A percentile compares a stretch with the other conserved stretches of the same genome.
These are phyloP conservation scores for Rutstroemia sp. DNA, from an alignment of 2,329 filamentous ascomycete genomes.

Conservation along the genomic window DNA sequence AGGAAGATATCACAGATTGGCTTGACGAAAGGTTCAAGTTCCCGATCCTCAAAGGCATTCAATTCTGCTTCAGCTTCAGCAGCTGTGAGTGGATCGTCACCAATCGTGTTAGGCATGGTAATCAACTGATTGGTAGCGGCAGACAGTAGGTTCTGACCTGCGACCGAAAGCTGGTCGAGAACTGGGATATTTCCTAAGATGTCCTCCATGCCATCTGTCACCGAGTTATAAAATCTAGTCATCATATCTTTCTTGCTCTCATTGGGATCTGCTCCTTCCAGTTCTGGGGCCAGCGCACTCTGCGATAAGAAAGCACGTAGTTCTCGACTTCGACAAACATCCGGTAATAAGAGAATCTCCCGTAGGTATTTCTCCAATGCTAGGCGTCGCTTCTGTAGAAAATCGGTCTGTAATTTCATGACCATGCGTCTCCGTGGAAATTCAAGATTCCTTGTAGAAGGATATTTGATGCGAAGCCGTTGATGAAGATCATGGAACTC, in stretches of 20 bases:
- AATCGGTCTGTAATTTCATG: conserved; percentile 94
- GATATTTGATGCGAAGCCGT: conserved; percentile 73
- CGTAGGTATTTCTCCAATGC: conserved; percentile 81
- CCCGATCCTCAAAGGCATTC: conserved; percentile 83
- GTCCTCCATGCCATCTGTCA: conserved; percentile 96
- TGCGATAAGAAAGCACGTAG: conserved; percentile 89
- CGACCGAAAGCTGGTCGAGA: conserved; percentile 85
- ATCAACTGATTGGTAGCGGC: conserved; percentile 61
- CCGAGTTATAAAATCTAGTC: conserved; percentile 89
- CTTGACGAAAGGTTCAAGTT: conserved; percentile 92
- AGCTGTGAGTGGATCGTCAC: conserved; percentile 43
- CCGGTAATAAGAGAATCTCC: conserved; percentile 75
- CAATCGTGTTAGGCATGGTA: conserved; percentile 44
- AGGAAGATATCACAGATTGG: conserved; percentile 97
- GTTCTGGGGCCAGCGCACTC: conserved; percentile 63
- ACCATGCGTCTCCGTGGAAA: conserved; percentile 89
- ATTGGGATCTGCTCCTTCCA: conserved; percentile 43
- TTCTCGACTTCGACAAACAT: conserved; percentile 90
- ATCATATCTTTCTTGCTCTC: conserved; percentile 81
- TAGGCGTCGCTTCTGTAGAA: conserved; percentile 77
- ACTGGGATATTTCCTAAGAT: conserved; percentile 94
- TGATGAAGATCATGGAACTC: conserved; percentile 97
- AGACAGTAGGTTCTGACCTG: conserved; percentile 83
- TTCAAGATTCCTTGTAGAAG: conserved; percentile 80
- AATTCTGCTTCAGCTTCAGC: conserved; percentile 90